A percentile compares a stretch with the other conserved stretches of the same genome.
Evolutionary conservation across 2,329 filamentous ascomycete species (phyloP).

Genomic region (Macrophomina pseudophaseolina): DNA sequence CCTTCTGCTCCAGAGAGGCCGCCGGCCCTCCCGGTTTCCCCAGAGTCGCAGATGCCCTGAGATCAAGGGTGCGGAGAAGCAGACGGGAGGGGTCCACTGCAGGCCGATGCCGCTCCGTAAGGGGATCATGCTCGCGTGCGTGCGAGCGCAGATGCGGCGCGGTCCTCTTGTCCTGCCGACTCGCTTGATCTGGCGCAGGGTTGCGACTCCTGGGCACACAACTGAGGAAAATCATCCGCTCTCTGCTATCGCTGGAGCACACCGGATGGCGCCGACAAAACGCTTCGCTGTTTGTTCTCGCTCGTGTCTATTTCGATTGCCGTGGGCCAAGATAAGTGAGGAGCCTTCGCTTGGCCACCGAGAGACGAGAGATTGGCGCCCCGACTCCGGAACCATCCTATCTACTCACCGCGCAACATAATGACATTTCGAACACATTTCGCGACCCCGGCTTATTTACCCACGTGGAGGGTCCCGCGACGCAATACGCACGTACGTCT

Average conservation of each 20-base stretch:
- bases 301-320: background rate
- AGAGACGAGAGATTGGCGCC: conserved; percentile 7
- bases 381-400: conserved; percentile 15
- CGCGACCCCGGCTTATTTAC: background rate
- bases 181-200: conserved; percentile 10
- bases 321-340: background rate
- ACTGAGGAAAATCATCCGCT: background rate
- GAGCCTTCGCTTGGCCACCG: background rate
- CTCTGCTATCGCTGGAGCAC: conserved; percentile 4
- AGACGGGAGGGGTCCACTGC: background rate
- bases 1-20: background rate
- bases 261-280: conserved; percentile 13
- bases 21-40: conserved; percentile 2
- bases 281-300: background rate
- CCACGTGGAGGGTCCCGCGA: background rate
- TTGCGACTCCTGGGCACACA: conserved; percentile 2
- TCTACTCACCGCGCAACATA: conserved; percentile 4
- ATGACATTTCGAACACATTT: conserved; percentile 6
- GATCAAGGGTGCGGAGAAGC: conserved; percentile 11
- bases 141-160: background rate
- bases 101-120: background rate
- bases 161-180: background rate
- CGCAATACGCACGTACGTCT: background rate
- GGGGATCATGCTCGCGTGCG: conserved; percentile 17
- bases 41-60: background rate